Evolutionary conservation across 2,329 filamentous ascomycete species (phyloP).

Genomic region (Talaromyces sp.): DNA sequence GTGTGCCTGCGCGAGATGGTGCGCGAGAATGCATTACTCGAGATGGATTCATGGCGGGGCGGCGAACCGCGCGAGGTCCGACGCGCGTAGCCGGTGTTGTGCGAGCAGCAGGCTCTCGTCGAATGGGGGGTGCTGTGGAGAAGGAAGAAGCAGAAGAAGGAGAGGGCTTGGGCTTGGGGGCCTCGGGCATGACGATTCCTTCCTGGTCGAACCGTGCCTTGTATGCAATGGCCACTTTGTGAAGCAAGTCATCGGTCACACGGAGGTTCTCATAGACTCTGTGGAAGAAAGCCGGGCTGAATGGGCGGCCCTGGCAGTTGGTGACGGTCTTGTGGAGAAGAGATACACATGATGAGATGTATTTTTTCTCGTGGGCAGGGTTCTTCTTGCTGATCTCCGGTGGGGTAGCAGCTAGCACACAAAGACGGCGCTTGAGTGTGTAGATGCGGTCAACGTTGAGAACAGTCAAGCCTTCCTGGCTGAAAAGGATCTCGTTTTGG

Average conservation of each 20-base stretch:
- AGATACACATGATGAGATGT: slow-evolving; percentile 35
- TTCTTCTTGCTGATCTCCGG: slow-evolving; percentile 11
- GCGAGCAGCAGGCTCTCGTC: slow-evolving; percentile 13
- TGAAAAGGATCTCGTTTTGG: slow-evolving; percentile 43
- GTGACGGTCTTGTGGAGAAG: slow-evolving; percentile 37
- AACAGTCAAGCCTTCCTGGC: slow-evolving; percentile 40
- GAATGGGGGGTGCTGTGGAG: slow-evolving; percentile 3
- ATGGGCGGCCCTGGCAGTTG: slow-evolving; percentile 38
- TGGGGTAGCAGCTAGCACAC: slow-evolving; percentile 28
- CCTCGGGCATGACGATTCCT: slow-evolving; percentile 32
- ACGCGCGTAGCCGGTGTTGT: slow-evolving; percentile 7
- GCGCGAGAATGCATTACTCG: slow-evolving; percentile 11
- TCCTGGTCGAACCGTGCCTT: slow-evolving; percentile 30
- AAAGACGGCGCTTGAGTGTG: slow-evolving; percentile 40
- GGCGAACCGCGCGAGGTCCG: slow-evolving; percentile 19
- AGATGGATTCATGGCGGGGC: slow-evolving; percentile 19
- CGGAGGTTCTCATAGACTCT: slow-evolving; percentile 40
- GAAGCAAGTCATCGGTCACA: slow-evolving; percentile 32
- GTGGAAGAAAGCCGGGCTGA: slow-evolving; percentile 41
- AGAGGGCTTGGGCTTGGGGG: slow-evolving; percentile 2
- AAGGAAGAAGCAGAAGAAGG: slow-evolving; percentile 7
- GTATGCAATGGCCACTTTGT: slow-evolving; percentile 33
- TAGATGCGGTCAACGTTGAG: slow-evolving; percentile 44
- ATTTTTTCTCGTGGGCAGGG: slow-evolving; percentile 22
- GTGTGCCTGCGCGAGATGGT: slow-evolving; percentile 10